A percentile compares a stretch with the other conserved stretches of the same genome.
These are phyloP conservation scores for Plantago rigida DNA, from an alignment of 305 asterid species.

Conservation along the genomic window DNA sequence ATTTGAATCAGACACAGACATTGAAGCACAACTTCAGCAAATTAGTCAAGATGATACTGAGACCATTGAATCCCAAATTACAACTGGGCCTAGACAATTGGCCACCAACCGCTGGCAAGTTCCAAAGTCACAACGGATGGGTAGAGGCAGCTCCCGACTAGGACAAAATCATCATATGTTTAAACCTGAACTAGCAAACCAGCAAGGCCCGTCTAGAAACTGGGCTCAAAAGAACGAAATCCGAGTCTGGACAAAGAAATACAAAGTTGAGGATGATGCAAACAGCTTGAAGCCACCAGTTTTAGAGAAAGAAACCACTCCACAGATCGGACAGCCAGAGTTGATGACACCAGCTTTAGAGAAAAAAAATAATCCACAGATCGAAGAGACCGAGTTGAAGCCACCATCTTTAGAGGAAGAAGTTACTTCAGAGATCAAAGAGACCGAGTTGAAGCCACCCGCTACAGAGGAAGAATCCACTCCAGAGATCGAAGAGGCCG, in stretches of 20 bases:
- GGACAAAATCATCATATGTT: slow-evolving; percentile 40
- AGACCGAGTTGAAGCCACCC: no score
- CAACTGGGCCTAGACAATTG: slow-evolving; percentile 29
- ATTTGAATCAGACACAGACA: slow-evolving; percentile 35
- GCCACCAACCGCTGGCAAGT: slow-evolving; percentile 15
- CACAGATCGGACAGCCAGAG: slow-evolving; percentile 25
- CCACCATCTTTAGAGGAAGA: no score
- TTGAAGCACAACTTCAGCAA: slow-evolving; percentile 36
- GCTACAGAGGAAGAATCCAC: no score
- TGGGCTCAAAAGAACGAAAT: neutral
- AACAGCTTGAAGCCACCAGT: slow-evolving; percentile 31
- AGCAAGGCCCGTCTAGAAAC: neutral
- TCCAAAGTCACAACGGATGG: neutral
- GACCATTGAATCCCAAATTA: slow-evolving; percentile 1
- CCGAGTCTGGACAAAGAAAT: slow-evolving; percentile 64
- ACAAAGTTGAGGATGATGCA: slow-evolving; percentile 26
- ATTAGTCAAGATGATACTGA: slow-evolving; percentile 37
- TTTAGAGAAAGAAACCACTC: slow-evolving; percentile 30
- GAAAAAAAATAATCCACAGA: neutral
- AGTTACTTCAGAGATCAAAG: no score
- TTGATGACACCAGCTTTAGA: no score
- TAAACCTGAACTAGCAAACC: slow-evolving; percentile 19
- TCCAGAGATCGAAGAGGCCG: slow-evolving; percentile 27
- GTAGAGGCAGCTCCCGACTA: neutral
- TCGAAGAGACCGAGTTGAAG: slow-evolving; percentile 27